Percentiles rank a stretch among this genome's conserved stretches.
These are phyloP conservation scores for Kappamyces sp. DNA, from an alignment of 192 early-diverging fungal genomes.

Conservation along the genomic window DNA sequence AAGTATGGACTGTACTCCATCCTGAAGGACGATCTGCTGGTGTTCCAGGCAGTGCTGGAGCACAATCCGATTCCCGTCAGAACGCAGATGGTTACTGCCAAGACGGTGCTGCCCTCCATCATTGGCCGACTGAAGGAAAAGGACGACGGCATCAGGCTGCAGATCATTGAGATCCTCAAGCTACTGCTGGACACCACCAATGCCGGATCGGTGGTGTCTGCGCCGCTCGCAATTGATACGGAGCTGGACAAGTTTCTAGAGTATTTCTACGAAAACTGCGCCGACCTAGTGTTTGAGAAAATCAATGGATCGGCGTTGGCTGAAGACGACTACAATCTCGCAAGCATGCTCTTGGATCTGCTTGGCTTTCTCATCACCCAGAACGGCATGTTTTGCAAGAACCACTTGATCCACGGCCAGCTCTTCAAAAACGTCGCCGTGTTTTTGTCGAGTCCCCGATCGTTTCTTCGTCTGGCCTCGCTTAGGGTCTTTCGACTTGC, in stretches of 20 bases:
- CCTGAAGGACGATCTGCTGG: slow-evolving; percentile 59
- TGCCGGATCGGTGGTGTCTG: slow-evolving; percentile 21
- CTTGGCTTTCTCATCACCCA: slow-evolving; percentile 64
- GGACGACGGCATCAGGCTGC: slow-evolving; percentile 61
- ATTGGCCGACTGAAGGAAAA: slow-evolving; percentile 51
- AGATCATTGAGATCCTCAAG: slow-evolving; percentile 70
- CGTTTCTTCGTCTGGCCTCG: slow-evolving; percentile 63
- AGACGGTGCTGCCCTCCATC: slow-evolving; percentile 62
- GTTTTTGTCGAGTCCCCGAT: slow-evolving; percentile 61
- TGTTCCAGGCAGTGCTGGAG: slow-evolving; percentile 68
- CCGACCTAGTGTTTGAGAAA: slow-evolving; percentile 55
- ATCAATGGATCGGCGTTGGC: slow-evolving; percentile 31
- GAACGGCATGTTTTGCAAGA: slow-evolving; percentile 72
- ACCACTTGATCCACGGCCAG: slow-evolving; percentile 62
- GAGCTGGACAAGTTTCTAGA: slow-evolving; percentile 71
- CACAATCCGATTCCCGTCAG: slow-evolving; percentile 68
- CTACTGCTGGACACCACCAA: slow-evolving; percentile 63
- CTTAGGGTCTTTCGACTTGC: slow-evolving; percentile 73
- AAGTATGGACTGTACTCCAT: slow-evolving; percentile 72
- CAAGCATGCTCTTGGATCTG: slow-evolving; percentile 64
- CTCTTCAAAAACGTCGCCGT: slow-evolving; percentile 55
- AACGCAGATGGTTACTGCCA: slow-evolving; percentile 24
- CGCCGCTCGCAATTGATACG: slow-evolving; percentile 33
- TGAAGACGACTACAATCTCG: slow-evolving; percentile 18
- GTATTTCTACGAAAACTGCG: slow-evolving; percentile 70